Percentiles rank a stretch among this genome's conserved stretches.
Conservation (phyloP, 2,329 filamentous ascomycete species). For the Colletotrichum kahawae region DNA sequence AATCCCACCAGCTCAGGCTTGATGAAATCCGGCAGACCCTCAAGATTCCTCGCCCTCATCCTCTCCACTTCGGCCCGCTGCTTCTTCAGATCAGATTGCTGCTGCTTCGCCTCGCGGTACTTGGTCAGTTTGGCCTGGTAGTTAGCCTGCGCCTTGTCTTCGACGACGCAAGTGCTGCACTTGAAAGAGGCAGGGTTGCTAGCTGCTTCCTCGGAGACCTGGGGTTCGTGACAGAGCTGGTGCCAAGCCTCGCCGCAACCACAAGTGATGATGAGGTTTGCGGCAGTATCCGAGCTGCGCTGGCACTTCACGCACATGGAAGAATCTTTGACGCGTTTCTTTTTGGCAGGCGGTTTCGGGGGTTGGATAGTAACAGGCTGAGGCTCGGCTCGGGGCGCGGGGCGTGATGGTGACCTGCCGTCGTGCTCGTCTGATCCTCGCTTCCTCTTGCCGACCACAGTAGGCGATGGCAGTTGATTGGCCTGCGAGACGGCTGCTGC, state of each 20-base stretch:
- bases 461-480: not conserved
- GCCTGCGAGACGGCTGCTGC: not conserved
- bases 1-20: slow-evolving; percentile 45
- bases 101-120: slow-evolving; percentile 22
- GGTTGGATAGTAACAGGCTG: not conserved
- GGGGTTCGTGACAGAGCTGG: slow-evolving; percentile 28
- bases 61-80: slow-evolving; percentile 33
- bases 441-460: slow-evolving; percentile 3
- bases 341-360: slow-evolving; percentile 14
- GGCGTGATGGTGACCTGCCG: not conserved
- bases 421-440: not conserved
- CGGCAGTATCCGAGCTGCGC: slow-evolving; percentile 20
- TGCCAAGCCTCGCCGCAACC: slow-evolving; percentile 28
- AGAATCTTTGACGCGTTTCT: slow-evolving; percentile 19
- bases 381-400: not conserved
- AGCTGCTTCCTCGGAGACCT: slow-evolving; percentile 13
- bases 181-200: slow-evolving; percentile 20
- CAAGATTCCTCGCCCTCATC: slow-evolving; percentile 36
- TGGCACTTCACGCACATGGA: slow-evolving; percentile 26
- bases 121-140: slow-evolving; percentile 15
- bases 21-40: slow-evolving; percentile 35
- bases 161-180: slow-evolving; percentile 23
- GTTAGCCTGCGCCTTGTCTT: slow-evolving; percentile 21
- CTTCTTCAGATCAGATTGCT: slow-evolving; percentile 21
- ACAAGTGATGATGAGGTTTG: slow-evolving; percentile 28